Evolutionary conservation across 352 stramenopile species (phyloP), one percentile per base, ranked within the genome.

Genomic region (Pythium rishiriense): DNA sequence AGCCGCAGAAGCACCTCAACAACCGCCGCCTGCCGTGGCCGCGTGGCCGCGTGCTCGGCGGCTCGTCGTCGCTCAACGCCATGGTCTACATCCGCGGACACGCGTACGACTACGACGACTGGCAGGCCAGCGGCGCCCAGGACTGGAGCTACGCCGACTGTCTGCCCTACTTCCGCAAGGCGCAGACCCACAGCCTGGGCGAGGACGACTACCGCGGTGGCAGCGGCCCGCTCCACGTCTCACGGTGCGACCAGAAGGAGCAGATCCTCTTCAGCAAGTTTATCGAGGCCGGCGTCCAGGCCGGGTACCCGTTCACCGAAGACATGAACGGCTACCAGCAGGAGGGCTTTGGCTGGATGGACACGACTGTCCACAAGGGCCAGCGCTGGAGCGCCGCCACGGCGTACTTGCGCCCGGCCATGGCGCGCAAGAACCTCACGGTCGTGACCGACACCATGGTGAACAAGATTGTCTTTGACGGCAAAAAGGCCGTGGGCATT

Each of bases 1-100:
- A 93, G 66, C 83, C 89, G 22, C 88, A 97, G 71, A 88, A 88
- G 61, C 52, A 94, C 56, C 58, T 97, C 47, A 76, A 95, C 68
- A 85, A 83, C 61, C 85, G 88, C 3, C 68, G 78, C 11, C 68
- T 97, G 58, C 82, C 87, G 12, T 96, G 90, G 87, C 89, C 89
- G 25, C 87, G 89, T 8, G 89, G 89, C 33, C 87, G 88, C 51
- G 88, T 97, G 60, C 85, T 97, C 48, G 89, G 89, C 28, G 89
- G 89, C 25, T 96, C 86, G 4, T 96, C 87, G 37, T 96, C 86
- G 37, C 76, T 97, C 39, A 97, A 97, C 51, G 89, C 87, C 29
- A 97, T 97, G 89, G 88, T 97, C 21, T 97, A 97, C 80, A 93
- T 94, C 53, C 86, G 89, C 21, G 89, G 89, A 9, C 85, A 97